phyloP scores from a whole-genome alignment of 768 basidiomycete genomes.

The Tylopilus balloui region DNA sequence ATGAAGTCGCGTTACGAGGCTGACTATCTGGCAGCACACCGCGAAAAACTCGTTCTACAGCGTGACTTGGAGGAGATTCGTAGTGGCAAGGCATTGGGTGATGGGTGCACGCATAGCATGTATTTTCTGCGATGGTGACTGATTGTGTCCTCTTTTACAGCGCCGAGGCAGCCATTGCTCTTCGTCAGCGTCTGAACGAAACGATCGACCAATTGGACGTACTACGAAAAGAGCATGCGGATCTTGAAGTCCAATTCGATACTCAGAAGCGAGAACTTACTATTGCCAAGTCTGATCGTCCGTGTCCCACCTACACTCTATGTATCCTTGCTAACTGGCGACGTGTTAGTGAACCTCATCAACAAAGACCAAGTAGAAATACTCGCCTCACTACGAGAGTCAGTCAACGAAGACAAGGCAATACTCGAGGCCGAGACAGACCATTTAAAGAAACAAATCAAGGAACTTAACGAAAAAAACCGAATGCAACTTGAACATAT shows the following conservation, averaged over 20 bases:
- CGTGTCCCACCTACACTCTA: conserved; percentile 24
- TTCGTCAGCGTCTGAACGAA: conserved; percentile 85
- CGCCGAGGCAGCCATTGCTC: conserved; percentile 81
- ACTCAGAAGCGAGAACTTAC: conserved; percentile 63
- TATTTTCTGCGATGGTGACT: not conserved
- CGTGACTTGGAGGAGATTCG: conserved; percentile 85
- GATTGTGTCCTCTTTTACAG: conserved; percentile 35
- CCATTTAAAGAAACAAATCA: conserved; percentile 60
- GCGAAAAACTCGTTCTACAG: conserved; percentile 76
- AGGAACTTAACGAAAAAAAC: conserved; percentile 75
- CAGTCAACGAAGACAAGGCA: conserved; percentile 83
- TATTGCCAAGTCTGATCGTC: conserved; percentile 82
- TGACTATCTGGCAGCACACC: conserved; percentile 81
- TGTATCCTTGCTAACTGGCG: conserved; percentile 2
- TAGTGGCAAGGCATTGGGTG: conserved; percentile 76
- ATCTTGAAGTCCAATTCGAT: conserved; percentile 68
- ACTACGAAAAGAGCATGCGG: conserved; percentile 62
- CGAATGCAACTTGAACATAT: conserved; percentile 89
- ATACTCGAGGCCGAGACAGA: conserved; percentile 66
- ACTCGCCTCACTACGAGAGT: conserved; percentile 78
- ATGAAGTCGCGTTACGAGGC: conserved; percentile 87
- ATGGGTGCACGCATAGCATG: conserved; percentile 52
- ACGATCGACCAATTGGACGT: conserved; percentile 75
- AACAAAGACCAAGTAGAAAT: conserved; percentile 94
- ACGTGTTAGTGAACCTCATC: conserved; percentile 70